A percentile compares a stretch with the other conserved stretches of the same genome.
phyloP scores from a whole-genome alignment of 768 basidiomycete species.

The Lentinus brumalis region DNA sequence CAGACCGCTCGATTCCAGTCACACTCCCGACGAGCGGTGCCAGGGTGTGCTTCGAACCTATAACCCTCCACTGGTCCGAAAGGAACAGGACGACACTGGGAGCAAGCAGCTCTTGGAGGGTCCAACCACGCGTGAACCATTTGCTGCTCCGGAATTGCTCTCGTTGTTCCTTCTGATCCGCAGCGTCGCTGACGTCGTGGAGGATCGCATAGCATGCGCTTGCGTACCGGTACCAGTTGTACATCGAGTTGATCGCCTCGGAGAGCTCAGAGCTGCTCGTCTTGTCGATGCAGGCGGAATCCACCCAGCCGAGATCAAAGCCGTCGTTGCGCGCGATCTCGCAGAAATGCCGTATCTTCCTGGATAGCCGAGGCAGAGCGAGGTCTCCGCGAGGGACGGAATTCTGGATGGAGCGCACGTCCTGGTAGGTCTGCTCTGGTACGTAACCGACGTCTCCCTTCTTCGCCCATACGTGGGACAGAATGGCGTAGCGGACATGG shows the following conservation, averaged over 20 bases:
- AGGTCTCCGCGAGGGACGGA: background rate
- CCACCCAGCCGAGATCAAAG: constrained; percentile 10
- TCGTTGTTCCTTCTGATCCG: background rate
- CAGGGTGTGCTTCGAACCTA: constrained; percentile 13
- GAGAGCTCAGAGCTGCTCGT: constrained; percentile 16
- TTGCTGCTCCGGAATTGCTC: background rate
- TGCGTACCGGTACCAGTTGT: constrained; percentile 13
- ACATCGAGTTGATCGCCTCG: constrained; percentile 18
- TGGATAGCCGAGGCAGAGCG: background rate
- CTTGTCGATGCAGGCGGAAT: constrained; percentile 14
- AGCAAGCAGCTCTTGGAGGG: constrained; percentile 17
- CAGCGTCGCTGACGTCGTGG: constrained; percentile 8
- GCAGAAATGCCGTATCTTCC: constrained; percentile 10
- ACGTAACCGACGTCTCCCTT: background rate
- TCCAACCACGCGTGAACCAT: constrained; percentile 17
- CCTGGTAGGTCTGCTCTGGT: constrained; percentile 8
- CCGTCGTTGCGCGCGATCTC: constrained; percentile 3
- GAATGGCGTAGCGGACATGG: constrained; percentile 7
- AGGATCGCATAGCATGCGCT: constrained; percentile 12
- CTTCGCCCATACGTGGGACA: constrained; percentile 16
- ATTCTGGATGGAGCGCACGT: background rate
- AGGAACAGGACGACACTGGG: constrained; percentile 10
- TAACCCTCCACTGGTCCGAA: constrained; percentile 7
- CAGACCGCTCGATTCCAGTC: constrained; percentile 4
- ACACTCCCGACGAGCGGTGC: constrained; percentile 1